These are phyloP conservation scores for Solanum hybrid DNA, from an alignment of 305 asterid species.

Conservation along the genomic window DNA sequence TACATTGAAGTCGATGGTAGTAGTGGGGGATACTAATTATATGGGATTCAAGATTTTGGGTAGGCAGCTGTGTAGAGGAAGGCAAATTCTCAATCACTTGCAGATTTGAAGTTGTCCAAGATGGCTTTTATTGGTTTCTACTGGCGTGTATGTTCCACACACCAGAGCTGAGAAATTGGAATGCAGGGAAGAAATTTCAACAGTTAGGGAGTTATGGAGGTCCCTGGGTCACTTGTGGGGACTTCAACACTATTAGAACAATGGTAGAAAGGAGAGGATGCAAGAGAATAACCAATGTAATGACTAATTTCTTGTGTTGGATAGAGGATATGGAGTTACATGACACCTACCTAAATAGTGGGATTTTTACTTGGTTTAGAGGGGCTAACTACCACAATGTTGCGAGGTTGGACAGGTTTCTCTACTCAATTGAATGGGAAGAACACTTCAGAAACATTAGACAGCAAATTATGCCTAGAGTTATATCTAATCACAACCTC, in stretches of 20 bases:
- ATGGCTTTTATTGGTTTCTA: not conserved
- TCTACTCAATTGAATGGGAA: not conserved
- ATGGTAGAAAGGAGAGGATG: not conserved
- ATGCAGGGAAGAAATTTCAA: not conserved
- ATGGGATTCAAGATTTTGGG: not conserved
- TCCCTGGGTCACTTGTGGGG: not conserved
- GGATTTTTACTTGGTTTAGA: not conserved
- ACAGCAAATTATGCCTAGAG: not conserved
- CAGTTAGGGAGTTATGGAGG: not conserved
- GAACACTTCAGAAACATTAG: not conserved
- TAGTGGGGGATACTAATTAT: not conserved
- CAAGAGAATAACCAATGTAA: not conserved
- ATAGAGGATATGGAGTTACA: not conserved
- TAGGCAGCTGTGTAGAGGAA: not conserved
- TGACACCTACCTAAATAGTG: not conserved
- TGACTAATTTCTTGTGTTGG: not conserved
- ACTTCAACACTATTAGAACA: not conserved
- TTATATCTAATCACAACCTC: not conserved
- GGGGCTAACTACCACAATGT: not conserved
- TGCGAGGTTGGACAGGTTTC: not conserved
- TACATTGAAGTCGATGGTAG: not conserved
- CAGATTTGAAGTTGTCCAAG: not conserved
- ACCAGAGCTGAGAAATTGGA: not conserved
- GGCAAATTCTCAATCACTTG: not conserved
- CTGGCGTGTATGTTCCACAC: not conserved